Percentiles rank a stretch among this genome's conserved stretches.
Evolutionary conservation across 2,329 filamentous ascomycete species (phyloP).

Genomic region (Calonectria leucothoes): DNA sequence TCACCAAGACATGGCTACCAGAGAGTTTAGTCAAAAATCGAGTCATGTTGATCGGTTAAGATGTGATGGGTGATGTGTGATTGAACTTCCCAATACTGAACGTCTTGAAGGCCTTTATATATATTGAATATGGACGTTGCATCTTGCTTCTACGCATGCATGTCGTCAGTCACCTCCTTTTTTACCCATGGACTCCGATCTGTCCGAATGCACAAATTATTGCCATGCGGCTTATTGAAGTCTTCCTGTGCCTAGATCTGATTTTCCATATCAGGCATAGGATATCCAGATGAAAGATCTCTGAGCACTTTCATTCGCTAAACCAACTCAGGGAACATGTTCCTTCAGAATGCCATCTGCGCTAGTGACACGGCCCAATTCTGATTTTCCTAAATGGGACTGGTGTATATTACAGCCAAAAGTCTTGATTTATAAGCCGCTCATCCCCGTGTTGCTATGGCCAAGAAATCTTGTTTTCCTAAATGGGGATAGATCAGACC

Average conservation of each 20-base stretch:
- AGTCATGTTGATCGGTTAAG: conserved; percentile 6
- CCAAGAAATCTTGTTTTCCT: conserved; percentile 32
- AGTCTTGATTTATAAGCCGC: neutral
- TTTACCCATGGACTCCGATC: neutral
- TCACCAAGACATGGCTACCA: conserved; percentile 24
- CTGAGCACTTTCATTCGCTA: too few species aligned
- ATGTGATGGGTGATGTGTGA: neutral
- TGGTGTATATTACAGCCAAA: neutral
- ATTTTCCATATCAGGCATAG: conserved; percentile 1
- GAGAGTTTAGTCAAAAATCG: conserved; percentile 27
- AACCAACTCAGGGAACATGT: neutral
- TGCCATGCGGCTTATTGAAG: neutral
- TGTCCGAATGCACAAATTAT: neutral
- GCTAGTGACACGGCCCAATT: neutral
- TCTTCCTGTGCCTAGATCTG: neutral
- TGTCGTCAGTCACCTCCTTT: neutral
- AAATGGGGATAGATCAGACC: conserved; percentile 16
- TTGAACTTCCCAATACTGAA: neutral
- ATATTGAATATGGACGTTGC: neutral
- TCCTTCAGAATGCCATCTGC: neutral
- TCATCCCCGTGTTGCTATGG: neutral
- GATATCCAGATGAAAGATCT: neutral
- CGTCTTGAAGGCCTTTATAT: neutral
- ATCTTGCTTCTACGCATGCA: neutral
- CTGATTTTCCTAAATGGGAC: conserved; percentile 25